phyloP scores from a whole-genome alignment of 202 grass and related monocot species.

The Brachypodium distachyon region DNA sequence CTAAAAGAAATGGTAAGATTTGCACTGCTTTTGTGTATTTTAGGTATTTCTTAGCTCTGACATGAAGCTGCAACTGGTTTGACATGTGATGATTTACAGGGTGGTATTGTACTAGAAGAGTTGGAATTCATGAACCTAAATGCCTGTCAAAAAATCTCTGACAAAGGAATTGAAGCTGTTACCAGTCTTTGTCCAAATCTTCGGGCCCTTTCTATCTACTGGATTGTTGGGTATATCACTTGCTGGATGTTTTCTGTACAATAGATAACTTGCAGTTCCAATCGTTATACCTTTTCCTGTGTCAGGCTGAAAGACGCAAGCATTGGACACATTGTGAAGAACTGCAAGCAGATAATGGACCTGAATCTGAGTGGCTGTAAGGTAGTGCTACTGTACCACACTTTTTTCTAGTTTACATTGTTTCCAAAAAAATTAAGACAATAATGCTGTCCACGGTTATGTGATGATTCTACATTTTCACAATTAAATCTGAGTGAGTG shows the following conservation, averaged over 20 bases:
- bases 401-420: background rate
- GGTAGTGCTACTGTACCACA: constrained; percentile 27
- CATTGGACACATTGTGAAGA: constrained; percentile 48
- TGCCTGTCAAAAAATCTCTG: constrained; percentile 81
- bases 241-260: background rate
- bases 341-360: constrained; percentile 59
- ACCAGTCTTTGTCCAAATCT: constrained; percentile 65
- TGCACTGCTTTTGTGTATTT: background rate
- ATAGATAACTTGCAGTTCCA: background rate
- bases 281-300: constrained; percentile 3
- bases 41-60: background rate
- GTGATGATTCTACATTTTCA: background rate
- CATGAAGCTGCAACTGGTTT: background rate
- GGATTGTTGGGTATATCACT: constrained; percentile 73
- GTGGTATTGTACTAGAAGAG: constrained; percentile 38
- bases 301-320: constrained; percentile 58
- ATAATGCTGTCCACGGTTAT: background rate
- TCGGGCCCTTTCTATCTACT: constrained; percentile 47
- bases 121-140: constrained; percentile 78
- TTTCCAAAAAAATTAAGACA: background rate
- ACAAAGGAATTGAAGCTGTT: constrained; percentile 75
- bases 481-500: background rate
- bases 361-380: constrained; percentile 96
- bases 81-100: constrained; percentile 29
- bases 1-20: constrained; percentile 64